Evolutionary conservation across 495 filamentous ascomycete species (phyloP), one percentile per base, ranked within the genome.

Genomic region (Melanomma pulvis-pyrius): DNA sequence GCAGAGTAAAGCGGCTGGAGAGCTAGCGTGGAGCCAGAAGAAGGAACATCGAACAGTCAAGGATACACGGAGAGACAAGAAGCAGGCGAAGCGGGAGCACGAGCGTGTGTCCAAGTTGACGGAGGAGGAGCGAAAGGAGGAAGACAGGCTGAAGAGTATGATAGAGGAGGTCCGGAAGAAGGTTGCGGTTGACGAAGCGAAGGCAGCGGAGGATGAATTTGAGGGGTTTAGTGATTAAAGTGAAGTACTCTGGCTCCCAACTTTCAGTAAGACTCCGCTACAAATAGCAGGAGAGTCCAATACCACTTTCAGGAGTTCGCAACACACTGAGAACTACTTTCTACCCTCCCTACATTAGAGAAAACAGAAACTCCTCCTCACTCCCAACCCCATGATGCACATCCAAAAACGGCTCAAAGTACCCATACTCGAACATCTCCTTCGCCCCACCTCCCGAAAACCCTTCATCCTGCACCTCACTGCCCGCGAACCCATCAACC

Each of bases 21-120:
- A 77, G 61, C 81, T 86, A 51, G 89, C 94, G 1, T 98, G 94
- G 94, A 96, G 89, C 74, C 83, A 83, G 34, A 93, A 97, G 77
- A 80, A 84, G 26, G 91, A 93, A 46, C 78, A 81, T 25, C 87
- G 88, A 63, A 88, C 89, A 1, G 77, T 83, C 59, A 87, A 86
- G 63, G 82, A 86, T 54, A 81, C 76, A 67, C 81, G 91, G 63
- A 82, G 89, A 53, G 92, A 93, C 62, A 87, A 87, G 81, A 93
- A 92, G 77, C 80, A 84, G 56, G 82, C 83, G 53, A 88, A 85
- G 74, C 82, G 88, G 51, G 90, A 96, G 74, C 83, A 86, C 52
- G 86, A 90, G 74, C 79, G 80, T 67, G 76, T 81, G 77, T 83
- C 83, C 47, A 84, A 83, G 73, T 88, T 97, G 85, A 88, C 85